Evolutionary conservation across 2,329 filamentous ascomycete genomes (phyloP).

Genomic region (Lachnellula occidentalis): DNA sequence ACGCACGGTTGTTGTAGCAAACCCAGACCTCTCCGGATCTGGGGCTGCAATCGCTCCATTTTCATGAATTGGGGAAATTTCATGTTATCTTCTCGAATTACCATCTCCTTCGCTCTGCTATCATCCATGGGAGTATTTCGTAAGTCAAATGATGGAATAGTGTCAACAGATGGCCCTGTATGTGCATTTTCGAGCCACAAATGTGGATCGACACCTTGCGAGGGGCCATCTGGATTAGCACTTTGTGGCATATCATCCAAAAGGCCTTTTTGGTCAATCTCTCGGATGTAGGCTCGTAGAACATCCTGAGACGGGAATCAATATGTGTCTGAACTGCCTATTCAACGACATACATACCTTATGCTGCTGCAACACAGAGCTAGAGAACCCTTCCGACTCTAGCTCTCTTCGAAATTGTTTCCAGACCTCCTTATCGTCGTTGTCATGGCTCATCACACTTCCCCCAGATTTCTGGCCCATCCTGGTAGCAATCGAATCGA

Average conservation of each 20-base stretch:
- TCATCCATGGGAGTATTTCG: conserved; percentile 16
- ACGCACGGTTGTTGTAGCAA: background rate
- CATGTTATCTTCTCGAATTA: conserved; percentile 27
- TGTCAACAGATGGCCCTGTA: conserved; percentile 6
- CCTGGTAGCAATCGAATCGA: conserved; percentile 50
- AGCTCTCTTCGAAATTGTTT: conserved; percentile 53
- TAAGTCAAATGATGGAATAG: conserved; percentile 20
- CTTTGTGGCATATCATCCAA: conserved; percentile 40
- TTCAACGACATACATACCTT: conserved; percentile 41
- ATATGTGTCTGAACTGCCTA: background rate
- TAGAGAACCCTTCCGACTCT: conserved; percentile 52
- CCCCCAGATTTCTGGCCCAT: conserved; percentile 40
- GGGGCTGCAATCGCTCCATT: conserved; percentile 20
- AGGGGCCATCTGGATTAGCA: conserved; percentile 25
- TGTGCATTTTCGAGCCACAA: conserved; percentile 23
- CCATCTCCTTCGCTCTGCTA: conserved; percentile 23
- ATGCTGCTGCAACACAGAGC: conserved; percentile 49
- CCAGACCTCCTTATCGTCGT: conserved; percentile 51
- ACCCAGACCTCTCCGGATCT: conserved; percentile 5
- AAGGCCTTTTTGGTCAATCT: conserved; percentile 51
- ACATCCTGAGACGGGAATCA: conserved; percentile 42
- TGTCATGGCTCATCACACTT: conserved; percentile 30
- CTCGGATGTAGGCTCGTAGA: conserved; percentile 54
- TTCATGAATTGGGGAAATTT: conserved; percentile 31
- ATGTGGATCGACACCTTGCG: conserved; percentile 22